Base-by-base conservation (phyloP, 108 stramenopile species). In the Conticribra weissflogii region DNA sequence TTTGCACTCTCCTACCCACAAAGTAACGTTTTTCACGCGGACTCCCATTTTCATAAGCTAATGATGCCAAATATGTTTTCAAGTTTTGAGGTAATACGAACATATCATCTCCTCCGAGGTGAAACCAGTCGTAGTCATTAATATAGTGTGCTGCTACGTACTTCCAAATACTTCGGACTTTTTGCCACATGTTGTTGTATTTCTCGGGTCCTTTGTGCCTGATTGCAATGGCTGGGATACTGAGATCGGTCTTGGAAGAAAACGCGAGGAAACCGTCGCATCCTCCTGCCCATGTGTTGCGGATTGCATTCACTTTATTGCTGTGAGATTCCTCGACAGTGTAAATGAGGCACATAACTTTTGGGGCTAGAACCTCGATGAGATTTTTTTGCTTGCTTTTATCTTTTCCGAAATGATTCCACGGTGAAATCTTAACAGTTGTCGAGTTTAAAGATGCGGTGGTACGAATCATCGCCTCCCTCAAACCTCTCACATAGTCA, bases 211-310 rank as follows among this genome's bases (percentile, higher is more conserved):
- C 91, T 14, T 83, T 75, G 54, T 89, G 88, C 5, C 80, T 66
- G 23, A 92, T 21, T 19, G 71, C 68, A 30, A 91, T 71, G 18
- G 85, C 76, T 24, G 81, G 81, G 16, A 88, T 49, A 18, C 82
- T 62, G n/a, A 69, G 74, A 71, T 81, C 75, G 2, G 89, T 88
- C 60, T 68, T 72, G 15, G 83, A 92, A 23, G 86, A 88, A 50
- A 91, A 89, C 2, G 93, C 95, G 45, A 96, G 78, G 72, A 95
- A 97, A 18, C 96, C 96, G 81, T 97, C 95, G 71, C 96, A 97
- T 63, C 78, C 72, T 41, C 77, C 72, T 19, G 81, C 87, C 87
- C 87, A 88, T 9, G 87, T 88, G 3, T 88, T 83, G 9, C 76
- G 71, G 67, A 88, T 84, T 15, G 71, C 84, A 16, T 65, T 70